Evolutionary conservation across 1,284 basidiomycete genomes (phyloP), one percentile per base, ranked within the genome.

Genomic region (Earliella scabrosa): DNA sequence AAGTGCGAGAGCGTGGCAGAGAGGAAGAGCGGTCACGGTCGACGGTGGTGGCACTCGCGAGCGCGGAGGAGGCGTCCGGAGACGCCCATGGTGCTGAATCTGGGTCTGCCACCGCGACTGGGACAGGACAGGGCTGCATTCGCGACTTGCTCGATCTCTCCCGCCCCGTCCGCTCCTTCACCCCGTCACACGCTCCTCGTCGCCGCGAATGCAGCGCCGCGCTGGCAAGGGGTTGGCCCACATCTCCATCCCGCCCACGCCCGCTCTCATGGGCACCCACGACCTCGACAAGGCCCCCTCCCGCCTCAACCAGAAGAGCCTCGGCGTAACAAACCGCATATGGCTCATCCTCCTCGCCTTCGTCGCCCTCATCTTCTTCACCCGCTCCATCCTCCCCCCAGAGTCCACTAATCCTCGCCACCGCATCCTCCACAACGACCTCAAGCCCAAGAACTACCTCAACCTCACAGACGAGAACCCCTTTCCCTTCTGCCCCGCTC

Each of bases 401-500:
- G 72, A 68, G 73, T 41, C 65, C 66, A 36, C 59, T 58, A 51
- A 54, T 46, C 38, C 64, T 45, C 59, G 69, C 44, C 64, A 72
- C 62, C 54, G 72, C 68, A 55, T 80, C 79, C 66, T 82, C 76
- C 50, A 81, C 78, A 70, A 77, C 3, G 74, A 81, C 57, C 75
- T 89, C 36, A 82, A 81, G 57, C 77, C 88, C 4, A 86, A 85
- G 68, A 90, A 90, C 69, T 89, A 88, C 68, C 74, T 90, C 67
- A 88, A 86, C 68, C 66, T 71, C 48, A 78, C 85, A 0, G 78
- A 79, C 51, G 66, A 76, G 13, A 60, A 61, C 10, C 95, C 95
- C 0, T 98, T 98, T 72, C 77, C 81, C 0, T 98, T 98, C 72
- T 98, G 95, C 70, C 95, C 95, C 0, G 82, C 86, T 2, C 92